phyloP scores from a whole-genome alignment of 208 protist species.

The Phytomonas sp. region DNA sequence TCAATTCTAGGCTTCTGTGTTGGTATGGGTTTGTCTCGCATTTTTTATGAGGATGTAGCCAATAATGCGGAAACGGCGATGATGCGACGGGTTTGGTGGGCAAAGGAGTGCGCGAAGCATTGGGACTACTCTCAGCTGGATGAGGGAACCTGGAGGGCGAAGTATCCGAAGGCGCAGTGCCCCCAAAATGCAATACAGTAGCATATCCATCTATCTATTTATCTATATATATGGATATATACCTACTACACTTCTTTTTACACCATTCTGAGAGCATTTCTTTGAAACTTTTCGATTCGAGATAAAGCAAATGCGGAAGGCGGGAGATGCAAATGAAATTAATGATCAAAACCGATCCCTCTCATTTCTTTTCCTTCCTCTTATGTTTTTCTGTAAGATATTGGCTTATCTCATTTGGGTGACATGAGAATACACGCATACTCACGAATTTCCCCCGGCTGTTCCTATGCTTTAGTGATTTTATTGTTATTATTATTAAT shows the following conservation, averaged over 20 bases:
- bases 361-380: background rate
- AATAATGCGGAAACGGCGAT: slow-evolving; percentile 85
- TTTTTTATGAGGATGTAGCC: slow-evolving; percentile 69
- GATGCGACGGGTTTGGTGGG: slow-evolving; percentile 91
- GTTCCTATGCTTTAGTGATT: background rate
- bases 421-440: background rate
- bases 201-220: slow-evolving; percentile 1
- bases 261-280: slow-evolving; percentile 8
- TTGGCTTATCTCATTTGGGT: background rate
- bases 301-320: background rate
- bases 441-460: background rate
- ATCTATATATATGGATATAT: slow-evolving; percentile 2
- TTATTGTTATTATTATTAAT: background rate
- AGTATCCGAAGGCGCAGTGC: slow-evolving; percentile 49
- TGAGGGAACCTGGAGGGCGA: slow-evolving; percentile 42
- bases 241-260: slow-evolving; percentile 13
- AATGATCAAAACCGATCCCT: background rate
- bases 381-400: background rate
- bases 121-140: slow-evolving; percentile 84
- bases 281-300: background rate
- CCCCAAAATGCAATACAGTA: slow-evolving; percentile 39
- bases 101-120: slow-evolving; percentile 86
- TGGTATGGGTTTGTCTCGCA: slow-evolving; percentile 52
- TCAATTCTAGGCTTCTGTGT: slow-evolving; percentile 74
- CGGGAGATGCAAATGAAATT: background rate